Evolutionary conservation across 83 land plant species (phyloP), one percentile per base, ranked within the genome.

Genomic region (Picea abies): DNA sequence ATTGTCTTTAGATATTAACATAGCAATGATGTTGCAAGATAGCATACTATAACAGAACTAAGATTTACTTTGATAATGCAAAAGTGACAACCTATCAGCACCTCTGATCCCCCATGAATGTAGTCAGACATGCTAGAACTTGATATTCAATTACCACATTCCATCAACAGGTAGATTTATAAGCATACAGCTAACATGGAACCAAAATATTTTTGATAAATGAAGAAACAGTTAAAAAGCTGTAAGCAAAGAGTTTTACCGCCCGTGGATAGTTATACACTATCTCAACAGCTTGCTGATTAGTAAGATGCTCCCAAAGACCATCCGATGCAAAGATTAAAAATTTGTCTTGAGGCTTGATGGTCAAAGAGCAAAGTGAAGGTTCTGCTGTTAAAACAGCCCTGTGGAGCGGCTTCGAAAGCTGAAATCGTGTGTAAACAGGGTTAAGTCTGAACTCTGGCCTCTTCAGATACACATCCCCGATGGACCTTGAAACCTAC

Each of bases 251-350:
- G 56, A 10, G 56, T 52, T 87, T 47, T 90, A 93, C 96, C 58
- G 47, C 62, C 81, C 94, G 87, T 22, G 92, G 94, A 73, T 88
- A 39, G 6, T 83, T 85, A 52, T 87, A 39, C 32, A 94, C 96
- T 41, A 92, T 85, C 49, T 90, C 88, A 62, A 84, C 92, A 35
- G 92, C 96, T 79, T 92, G 83, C 81, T 94, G 84, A 82, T 92
- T 90, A 2, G 90, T 92, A 68, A 94, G 63, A 63, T 88, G 88
- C 65, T 94, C 96, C 96, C 96, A 94, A 4, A 94, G 88, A 17
- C 96, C 96, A 90, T 93, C 96, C 32, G 96, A 91, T 73, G 96
- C 96, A 84, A 93, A 91, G 61, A 93, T 92, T n/a, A 94, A 73
- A 68, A 94, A 94, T 41, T 83, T 85, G 77, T 94, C 94, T 71